phyloP scores from a whole-genome alignment of 352 stramenopile genomes.

The Globisporangium nagaii region DNA sequence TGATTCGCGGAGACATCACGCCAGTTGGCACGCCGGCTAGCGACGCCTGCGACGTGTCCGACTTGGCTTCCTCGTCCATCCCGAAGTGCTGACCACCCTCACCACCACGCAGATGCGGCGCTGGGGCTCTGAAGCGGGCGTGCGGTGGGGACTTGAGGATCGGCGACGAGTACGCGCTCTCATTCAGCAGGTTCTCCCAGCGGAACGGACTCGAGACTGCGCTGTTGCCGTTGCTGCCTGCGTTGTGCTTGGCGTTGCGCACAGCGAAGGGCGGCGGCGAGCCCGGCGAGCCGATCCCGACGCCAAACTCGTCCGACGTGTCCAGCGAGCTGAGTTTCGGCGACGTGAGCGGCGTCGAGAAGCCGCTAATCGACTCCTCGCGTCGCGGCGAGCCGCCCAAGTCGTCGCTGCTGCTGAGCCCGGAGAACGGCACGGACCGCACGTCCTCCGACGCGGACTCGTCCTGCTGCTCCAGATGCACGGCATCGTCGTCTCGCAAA shows the following conservation, averaged over 20 bases:
- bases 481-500: not conserved
- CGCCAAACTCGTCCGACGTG: conserved; percentile 44
- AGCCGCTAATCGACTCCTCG: conserved; percentile 43
- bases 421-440: conserved; percentile 19
- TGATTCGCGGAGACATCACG: conserved; percentile 33
- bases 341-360: conserved; percentile 51
- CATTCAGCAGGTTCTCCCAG: conserved; percentile 63
- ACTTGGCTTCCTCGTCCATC: conserved; percentile 31
- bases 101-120: not conserved
- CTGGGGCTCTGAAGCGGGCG: not conserved
- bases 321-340: conserved; percentile 54
- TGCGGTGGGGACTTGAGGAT: conserved; percentile 45
- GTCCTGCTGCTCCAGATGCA: conserved; percentile 17
- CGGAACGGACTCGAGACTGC: conserved; percentile 40
- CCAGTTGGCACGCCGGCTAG: conserved; percentile 21
- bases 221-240: not conserved
- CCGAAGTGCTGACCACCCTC: conserved; percentile 21
- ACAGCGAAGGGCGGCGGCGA: conserved; percentile 75
- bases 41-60: conserved; percentile 14
- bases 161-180: conserved; percentile 51
- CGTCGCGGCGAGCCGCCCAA: conserved; percentile 18
- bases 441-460: conserved; percentile 16
- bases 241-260: conserved; percentile 4
- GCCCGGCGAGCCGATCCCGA: conserved; percentile 30
- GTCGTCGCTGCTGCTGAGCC: conserved; percentile 42